A percentile compares a stretch with the other conserved stretches of the same genome.
Conservation (phyloP, 352 stramenopile species). For the Phytophthora pistaciae region DNA sequence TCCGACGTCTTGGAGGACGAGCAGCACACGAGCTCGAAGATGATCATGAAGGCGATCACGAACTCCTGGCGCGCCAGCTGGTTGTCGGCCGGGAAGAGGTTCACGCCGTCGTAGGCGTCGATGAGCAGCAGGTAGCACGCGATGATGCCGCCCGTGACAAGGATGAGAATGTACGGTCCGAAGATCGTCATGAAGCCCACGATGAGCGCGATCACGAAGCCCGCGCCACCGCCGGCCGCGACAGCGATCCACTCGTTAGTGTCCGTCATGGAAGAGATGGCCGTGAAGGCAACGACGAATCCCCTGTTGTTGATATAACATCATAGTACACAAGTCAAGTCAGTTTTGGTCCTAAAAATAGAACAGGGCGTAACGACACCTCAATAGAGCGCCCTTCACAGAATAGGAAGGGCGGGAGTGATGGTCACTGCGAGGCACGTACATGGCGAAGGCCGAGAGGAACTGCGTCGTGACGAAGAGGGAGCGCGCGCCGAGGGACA, state of each 20-base stretch:
- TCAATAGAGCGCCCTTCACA: background rate
- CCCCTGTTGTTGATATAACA: conserved; percentile 53
- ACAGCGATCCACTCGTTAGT: conserved; percentile 86
- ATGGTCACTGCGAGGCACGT: conserved; percentile 39
- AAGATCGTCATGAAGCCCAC: conserved; percentile 81
- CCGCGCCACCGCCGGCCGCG: conserved; percentile 65
- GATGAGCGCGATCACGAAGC: conserved; percentile 68
- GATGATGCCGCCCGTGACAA: conserved; percentile 74
- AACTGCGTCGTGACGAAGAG: conserved; percentile 88
- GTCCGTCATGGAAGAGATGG: conserved; percentile 62
- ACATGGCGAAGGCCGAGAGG: conserved; percentile 87
- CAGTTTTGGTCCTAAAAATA: conserved; percentile 14
- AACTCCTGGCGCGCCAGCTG: conserved; percentile 88
- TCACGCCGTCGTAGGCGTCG: conserved; percentile 72
- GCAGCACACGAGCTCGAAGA: conserved; percentile 86
- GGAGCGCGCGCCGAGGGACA: conserved; percentile 85
- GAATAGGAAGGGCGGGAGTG: conserved; percentile 1
- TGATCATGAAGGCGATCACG: conserved; percentile 88
- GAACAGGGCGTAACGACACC: background rate
- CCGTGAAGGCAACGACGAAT: conserved; percentile 75
- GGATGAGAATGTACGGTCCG: conserved; percentile 75
- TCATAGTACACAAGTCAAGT: conserved; percentile 10
- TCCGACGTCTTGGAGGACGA: conserved; percentile 83
- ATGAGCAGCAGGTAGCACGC: conserved; percentile 83
- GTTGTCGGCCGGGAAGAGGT: conserved; percentile 77